Evolutionary conservation across 2,329 filamentous ascomycete genomes (phyloP), one percentile per base, ranked within the genome.

Genomic region (Fusarium xylarioides): DNA sequence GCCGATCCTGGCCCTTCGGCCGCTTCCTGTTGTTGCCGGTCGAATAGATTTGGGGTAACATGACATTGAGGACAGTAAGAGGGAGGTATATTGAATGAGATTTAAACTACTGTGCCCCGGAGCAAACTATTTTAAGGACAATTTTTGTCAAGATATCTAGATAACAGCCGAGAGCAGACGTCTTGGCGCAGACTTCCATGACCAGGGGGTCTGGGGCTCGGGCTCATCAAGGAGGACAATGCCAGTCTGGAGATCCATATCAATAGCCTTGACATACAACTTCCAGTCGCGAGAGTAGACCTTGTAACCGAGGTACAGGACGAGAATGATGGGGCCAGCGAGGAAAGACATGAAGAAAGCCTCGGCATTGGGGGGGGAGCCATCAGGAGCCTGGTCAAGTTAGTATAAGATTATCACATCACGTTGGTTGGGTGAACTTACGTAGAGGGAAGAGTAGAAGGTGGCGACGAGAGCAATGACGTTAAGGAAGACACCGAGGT

Each of bases 161-260:
- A 69, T 64, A 38, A 69, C 3, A 64, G 65, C 65, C 38, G 65
- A 69, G 6, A 69, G 35, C 1, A 69, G 16, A 6, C 40, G 65
- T 21, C 49, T 64, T 4, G 65, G 66, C 9, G 68, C 16, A 11
- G 2, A 12, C n/a, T 46, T 53, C 57, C 50, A 69, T 1, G 66
- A 38, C 58, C 63, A 91, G 37, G 86, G 83, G 84, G 97, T 94
- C 80, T 97, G 91, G 50, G 91, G 90, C 44, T 68, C 28, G 2
- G 65, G 63, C 23, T 68, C 63, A 11, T 97, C 86, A 40, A 98
- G 83, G 66, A 92, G 88, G 19, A 91, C 89, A 43, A 97, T 83
- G 79, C 95, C 95, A 1, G 94, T 97, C 62, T 91, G 89, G 67
- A 98, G 83, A 82, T 98, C 95, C 91, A 98, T 97, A 72, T 97